Base-by-base conservation (phyloP, 2,329 filamentous ascomycete genomes). In the Fusarium denticulatum region DNA sequence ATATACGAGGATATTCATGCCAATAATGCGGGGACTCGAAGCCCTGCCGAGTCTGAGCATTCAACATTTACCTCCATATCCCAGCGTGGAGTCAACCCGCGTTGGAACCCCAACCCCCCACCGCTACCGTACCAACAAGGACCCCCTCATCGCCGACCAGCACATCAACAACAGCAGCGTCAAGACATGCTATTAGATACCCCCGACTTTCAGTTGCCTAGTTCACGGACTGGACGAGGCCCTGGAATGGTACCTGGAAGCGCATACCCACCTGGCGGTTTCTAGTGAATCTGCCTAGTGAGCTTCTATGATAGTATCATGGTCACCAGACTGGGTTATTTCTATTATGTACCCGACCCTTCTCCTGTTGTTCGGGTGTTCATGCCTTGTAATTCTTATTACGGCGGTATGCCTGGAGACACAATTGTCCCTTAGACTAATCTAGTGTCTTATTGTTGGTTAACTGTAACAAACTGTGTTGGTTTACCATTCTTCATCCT, bases 51-150 rank as follows among this genome's bases (percentile, higher is more conserved):
- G 77, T 96, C 93, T 71, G 94, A 97, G 79, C 88, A 90, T 30
- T 96, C 92, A 50, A 93, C 93, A 76, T 98, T 97, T 82, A 98
- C 96, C 3, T 96, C 93, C 16, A 92, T 98, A 50, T 96, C 93
- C 1, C 95, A 98, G 82, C 89, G 96, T 39, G 93, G 93, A 3
- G 85, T 98, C 61, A 98, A 98, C 81, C 96, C 95, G 12, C 91
- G 92, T 68, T 98, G 96, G 95, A 90, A 93, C 71, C 90, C 88
- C 6, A 85, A 86, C 36, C 84, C 87, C 49, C 82, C 83, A 20
- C 80, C 85, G 42, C 80, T 84, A 75, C 84, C 82, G 60, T 83
- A 83, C 14, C 85, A 81, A 73, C 83, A 76, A 75, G 84, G 78
- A 79, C 83, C 82, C 62, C 84, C 83, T 26, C 81, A 84, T 42